These are phyloP conservation scores for Cicer pinnatifidum DNA, from an alignment of 306 rosid species.

Conservation along the genomic window DNA sequence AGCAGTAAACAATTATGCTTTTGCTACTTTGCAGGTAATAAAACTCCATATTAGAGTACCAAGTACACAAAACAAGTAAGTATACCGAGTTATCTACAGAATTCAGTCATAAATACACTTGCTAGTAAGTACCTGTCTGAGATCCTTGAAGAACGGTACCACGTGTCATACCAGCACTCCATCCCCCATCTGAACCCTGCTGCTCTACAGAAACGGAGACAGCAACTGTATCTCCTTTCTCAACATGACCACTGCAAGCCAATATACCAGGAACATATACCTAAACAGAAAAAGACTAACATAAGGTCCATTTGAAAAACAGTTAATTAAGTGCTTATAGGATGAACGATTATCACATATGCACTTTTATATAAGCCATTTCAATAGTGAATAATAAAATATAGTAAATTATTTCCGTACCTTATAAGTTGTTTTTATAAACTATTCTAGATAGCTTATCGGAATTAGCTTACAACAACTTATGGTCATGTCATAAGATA, in stretches of 20 bases:
- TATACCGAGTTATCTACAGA: slow-evolving; percentile 28
- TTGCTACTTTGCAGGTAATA: neutral
- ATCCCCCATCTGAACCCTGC: slow-evolving; percentile 72
- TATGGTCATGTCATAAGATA: no score
- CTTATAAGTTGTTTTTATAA: no score
- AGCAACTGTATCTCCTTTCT: slow-evolving; percentile 75
- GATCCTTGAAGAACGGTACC: slow-evolving; percentile 83
- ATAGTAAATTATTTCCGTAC: no score
- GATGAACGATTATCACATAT: no score
- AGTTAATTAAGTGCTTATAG: no score
- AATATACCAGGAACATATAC: slow-evolving; percentile 89
- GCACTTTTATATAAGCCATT: no score
- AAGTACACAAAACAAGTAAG: slow-evolving; percentile 2
- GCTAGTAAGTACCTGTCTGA: slow-evolving; percentile 60
- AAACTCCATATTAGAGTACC: neutral
- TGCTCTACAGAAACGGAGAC: slow-evolving; percentile 90
- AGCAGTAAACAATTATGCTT: neutral
- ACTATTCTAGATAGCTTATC: no score
- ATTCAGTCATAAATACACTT: slow-evolving; percentile 31
- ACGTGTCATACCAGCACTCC: slow-evolving; percentile 80
- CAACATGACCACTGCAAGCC: slow-evolving; percentile 97
- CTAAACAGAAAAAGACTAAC: slow-evolving; percentile 50
- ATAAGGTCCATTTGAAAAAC: neutral
- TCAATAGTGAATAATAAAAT: no score
- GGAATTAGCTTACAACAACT: no score